Base-by-base conservation (phyloP, 2,329 filamentous ascomycete species). In the Fusarium tanahbumbuense region DNA sequence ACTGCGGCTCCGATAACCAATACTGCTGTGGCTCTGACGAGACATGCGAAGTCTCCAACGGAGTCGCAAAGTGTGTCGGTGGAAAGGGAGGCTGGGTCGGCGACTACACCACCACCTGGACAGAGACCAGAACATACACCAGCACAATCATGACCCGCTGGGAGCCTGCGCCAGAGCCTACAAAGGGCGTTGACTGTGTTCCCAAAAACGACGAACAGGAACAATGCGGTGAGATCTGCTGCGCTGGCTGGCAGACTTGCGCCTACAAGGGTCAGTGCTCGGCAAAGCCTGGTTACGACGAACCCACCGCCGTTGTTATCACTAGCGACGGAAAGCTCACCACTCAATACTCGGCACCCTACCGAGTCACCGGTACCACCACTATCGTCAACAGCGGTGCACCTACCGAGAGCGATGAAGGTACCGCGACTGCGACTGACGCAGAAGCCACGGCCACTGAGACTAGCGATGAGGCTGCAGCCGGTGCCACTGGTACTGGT, bases 161-260 rank as follows among this genome's bases (percentile, higher is more conserved):
- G 73, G 80, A 80, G 37, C 81, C 82, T 5, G 82, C 83, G 1
- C 84, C 84, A 8, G 78, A 81, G 22, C 82, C 82, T 4, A 83
- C 80, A n/a, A 77, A 76, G 18, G 81, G 82, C 23, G 81, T 78
- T 41, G 76, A 82, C 68, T 91, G 88, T 76, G 77, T 83, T 2
- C 87, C 88, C 3, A 76, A 78, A 50, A 81, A 81, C n/a, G 78
- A 82, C 6, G 84, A 86, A 58, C 81, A 92, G 78, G 85, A 85
- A 10, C 83, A 87, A 6, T 94, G 92, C 76, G 91, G 91, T 32
- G 77, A 77, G 55, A 89, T 90, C 62, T 94, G 92, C 84, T 95
- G 92, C 79, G 87, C 88, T 25, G 86, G 82, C 64, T 88, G 87
- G 80, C 90, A 93, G 79, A 91, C 89, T 75, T 94, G 92, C 78